phyloP scores from a whole-genome alignment of 2,329 filamentous ascomycete genomes.

The Diaporthe vaccinii region DNA sequence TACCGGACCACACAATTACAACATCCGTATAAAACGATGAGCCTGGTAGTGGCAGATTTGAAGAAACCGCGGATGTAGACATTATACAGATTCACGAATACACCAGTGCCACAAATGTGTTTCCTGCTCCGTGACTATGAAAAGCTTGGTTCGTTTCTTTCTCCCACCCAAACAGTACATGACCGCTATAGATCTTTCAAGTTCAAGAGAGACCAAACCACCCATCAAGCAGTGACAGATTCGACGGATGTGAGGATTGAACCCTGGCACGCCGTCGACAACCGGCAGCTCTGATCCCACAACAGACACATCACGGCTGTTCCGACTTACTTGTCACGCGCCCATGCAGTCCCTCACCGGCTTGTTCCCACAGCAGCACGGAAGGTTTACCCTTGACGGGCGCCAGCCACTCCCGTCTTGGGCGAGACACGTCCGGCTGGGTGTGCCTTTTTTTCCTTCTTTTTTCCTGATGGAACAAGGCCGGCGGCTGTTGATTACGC shows the following conservation, averaged over 20 bases:
- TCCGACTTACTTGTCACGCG: no score
- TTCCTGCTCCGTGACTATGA: not conserved
- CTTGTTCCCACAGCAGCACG: not conserved
- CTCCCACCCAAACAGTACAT: not conserved
- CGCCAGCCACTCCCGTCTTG: conserved; percentile 12
- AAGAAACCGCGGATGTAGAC: not conserved
- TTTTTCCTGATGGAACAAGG: not conserved
- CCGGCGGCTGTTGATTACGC: not conserved
- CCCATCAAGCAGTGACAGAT: not conserved
- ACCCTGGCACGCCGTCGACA: not conserved
- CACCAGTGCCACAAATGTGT: no score
- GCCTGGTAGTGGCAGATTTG: not conserved
- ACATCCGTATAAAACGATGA: not conserved
- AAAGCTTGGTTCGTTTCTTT: not conserved
- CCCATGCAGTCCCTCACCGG: not conserved
- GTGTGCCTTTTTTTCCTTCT: not conserved
- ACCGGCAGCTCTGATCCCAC: not conserved
- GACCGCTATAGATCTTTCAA: not conserved
- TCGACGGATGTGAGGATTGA: not conserved
- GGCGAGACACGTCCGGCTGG: not conserved
- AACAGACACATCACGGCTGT: not conserved
- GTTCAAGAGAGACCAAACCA: not conserved
- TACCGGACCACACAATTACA: not conserved
- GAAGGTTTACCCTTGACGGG: not conserved
- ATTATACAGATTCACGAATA: not conserved